Base-by-base conservation (phyloP, 139 green algal species). In the Micromonas pusilla region DNA sequence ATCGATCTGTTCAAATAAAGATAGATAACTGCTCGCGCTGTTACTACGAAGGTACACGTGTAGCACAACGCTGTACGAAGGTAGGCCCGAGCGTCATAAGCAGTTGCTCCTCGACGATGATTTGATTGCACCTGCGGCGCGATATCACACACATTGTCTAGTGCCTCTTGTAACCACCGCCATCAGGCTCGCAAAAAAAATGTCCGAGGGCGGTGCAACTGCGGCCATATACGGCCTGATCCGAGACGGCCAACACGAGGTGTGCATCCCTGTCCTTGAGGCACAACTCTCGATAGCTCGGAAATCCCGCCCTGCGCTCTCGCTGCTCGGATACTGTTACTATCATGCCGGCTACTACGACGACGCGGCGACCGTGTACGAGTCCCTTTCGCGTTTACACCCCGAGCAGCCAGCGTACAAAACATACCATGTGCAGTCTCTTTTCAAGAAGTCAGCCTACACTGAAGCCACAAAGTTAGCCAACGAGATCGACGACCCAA, bases 291-390 rank as follows among this genome's bases (percentile, higher is more conserved):
- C 87, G 86, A 84, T 85, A 30, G 63, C 77, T 0, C 88, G 89
- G 9, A 83, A 89, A 30, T 91, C 84, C 75, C 84, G 88, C 1
- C 86, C 89, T 33, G 87, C 86, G 0, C 79, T 95, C 1, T 91
- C 86, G 1, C 81, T 95, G 23, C 82, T 95, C 19, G 90, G 84
- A 0, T 91, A 93, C 80, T 91, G 87, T 79, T 87, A 90, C 62
- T 95, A 91, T 68, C 85, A 91, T 39, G 76, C 57, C 0, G 86
- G 84, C 1, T 77, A 91, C 57, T 93, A 88, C 79, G 83, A 89
- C 31, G 30, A 77, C 6, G 88, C 90, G 20, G 82, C 82, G 4
- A 68, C 87, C 34, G 88, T 88, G 82, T 93, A 93, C 80, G 85
- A 89, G 71, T 72, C 86, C 64, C 85, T 93, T 0, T 62, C 79